Base-by-base conservation (phyloP, 306 rosid genomes). In the Morella rubra region DNA sequence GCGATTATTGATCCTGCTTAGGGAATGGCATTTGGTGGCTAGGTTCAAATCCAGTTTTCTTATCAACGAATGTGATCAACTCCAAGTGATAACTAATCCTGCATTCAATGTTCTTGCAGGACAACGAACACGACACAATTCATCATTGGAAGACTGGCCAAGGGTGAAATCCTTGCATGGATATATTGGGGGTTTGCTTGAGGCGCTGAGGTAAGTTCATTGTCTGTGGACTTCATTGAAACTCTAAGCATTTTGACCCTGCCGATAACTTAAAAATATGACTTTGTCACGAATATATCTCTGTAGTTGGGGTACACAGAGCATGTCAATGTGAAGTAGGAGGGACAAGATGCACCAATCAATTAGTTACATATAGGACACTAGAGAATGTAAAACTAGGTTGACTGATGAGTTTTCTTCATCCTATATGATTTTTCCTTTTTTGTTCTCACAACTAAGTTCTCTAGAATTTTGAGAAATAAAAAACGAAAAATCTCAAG, bases 81-180 rank as follows among this genome's bases (percentile, higher is more conserved):
- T 61, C 27, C 4, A 24, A 11, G n/a, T 24, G 65, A 58, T 9
- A 32, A 18, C 40, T 2, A 10, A 5, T 16, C 12, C 12, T 11
- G 8, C 10, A 20, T 66, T 58, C 40, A 12, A 32, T 72, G 19
- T 56, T 1, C 44, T 27, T 54, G 32, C 81, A 89, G 91, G 97
- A 7, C 86, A 88, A 71, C 46, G 40, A 73, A 88, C 88, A 66
- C 58, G 1, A 14, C 79, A 85, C 2, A 85, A 81, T 84, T 88
- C 89, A 19, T 73, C 89, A 8, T 81, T 91, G 77, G 74, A 84
- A 45, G 98, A 93, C 69, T 74, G 77, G 80, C 13, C 89, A 3
- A 81, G 97, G 76, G 86, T 89, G 66, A 66, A 85, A 42, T 89
- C 62, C 59, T 42, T 93, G 79, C 75, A 76, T 0, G 83, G 58